phyloP scores from a whole-genome alignment of 2,329 filamentous ascomycete genomes.

The Cordyceps cateniannulata region DNA sequence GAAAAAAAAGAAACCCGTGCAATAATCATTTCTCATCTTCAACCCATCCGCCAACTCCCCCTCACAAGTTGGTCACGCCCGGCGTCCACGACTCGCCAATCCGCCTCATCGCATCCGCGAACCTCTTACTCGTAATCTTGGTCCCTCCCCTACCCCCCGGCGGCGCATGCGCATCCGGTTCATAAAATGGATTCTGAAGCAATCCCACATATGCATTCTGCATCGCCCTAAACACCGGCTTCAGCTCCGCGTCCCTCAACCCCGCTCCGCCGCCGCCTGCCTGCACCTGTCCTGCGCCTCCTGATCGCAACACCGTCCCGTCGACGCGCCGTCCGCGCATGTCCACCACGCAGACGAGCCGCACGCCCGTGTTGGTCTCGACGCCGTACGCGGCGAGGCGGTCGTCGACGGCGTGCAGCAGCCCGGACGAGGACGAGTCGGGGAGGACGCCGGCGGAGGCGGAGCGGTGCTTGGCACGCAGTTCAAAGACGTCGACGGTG shows the following conservation, averaged over 20 bases:
- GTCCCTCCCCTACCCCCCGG: constrained; percentile 46
- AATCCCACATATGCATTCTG: constrained; percentile 87
- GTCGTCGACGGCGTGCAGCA: constrained; percentile 91
- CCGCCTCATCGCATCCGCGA: constrained; percentile 73
- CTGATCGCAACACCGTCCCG: constrained; percentile 20
- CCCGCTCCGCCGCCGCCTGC: constrained; percentile 42
- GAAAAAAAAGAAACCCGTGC: neutral
- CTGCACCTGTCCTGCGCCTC: no score
- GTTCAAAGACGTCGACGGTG: constrained; percentile 89
- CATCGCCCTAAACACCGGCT: constrained; percentile 83
- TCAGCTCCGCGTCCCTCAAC: constrained; percentile 78
- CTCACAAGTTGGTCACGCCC: constrained; percentile 56
- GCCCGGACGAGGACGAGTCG: constrained; percentile 61
- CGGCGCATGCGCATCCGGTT: constrained; percentile 75
- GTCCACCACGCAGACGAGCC: constrained; percentile 85
- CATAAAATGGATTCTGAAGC: constrained; percentile 91
- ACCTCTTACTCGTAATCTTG: constrained; percentile 75
- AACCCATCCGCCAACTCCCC: neutral
- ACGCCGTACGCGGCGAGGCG: constrained; percentile 89
- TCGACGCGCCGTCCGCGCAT: constrained; percentile 65
- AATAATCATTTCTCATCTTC: neutral
- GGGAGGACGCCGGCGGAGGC: constrained; percentile 37
- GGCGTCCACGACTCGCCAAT: constrained; percentile 84
- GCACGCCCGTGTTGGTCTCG: constrained; percentile 91
- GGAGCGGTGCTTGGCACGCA: constrained; percentile 58